These are phyloP conservation scores for Solanum dulcamara DNA, from an alignment of 257 asterid species.

Conservation along the genomic window DNA sequence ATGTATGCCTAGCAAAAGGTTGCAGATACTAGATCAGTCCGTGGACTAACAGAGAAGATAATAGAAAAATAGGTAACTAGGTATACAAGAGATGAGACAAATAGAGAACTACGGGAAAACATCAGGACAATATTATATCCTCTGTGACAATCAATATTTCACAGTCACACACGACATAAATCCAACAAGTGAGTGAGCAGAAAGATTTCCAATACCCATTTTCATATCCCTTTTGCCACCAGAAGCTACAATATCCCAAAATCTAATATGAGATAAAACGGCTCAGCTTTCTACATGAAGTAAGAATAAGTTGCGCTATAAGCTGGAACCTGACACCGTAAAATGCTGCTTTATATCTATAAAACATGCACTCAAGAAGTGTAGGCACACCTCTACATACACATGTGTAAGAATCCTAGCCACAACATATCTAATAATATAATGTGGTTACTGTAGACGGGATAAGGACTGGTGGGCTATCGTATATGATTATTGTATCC, in stretches of 20 bases:
- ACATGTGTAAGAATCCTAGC: neutral
- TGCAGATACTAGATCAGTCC: neutral
- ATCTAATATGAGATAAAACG: neutral
- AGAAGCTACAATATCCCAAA: neutral
- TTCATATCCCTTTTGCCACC: neutral
- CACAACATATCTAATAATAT: neutral
- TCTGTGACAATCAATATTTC: neutral
- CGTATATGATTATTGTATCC: neutral
- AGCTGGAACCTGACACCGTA: neutral
- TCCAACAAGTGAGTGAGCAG: neutral
- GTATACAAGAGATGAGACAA: neutral
- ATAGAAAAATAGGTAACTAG: neutral
- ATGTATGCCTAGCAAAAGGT: slow-evolving; percentile 75
- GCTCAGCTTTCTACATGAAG: neutral
- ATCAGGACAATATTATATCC: neutral
- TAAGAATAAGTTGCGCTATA: neutral
- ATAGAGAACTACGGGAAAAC: neutral
- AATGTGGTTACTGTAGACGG: neutral
- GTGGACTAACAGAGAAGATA: neutral
- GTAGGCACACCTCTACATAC: neutral
- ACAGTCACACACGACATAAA: neutral
- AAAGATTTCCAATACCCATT: neutral
- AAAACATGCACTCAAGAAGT: neutral
- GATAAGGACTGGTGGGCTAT: neutral
- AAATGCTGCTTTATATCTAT: neutral